Conservation (phyloP, 106 monocot species). For the Dioscorea dumetorum region DNA sequence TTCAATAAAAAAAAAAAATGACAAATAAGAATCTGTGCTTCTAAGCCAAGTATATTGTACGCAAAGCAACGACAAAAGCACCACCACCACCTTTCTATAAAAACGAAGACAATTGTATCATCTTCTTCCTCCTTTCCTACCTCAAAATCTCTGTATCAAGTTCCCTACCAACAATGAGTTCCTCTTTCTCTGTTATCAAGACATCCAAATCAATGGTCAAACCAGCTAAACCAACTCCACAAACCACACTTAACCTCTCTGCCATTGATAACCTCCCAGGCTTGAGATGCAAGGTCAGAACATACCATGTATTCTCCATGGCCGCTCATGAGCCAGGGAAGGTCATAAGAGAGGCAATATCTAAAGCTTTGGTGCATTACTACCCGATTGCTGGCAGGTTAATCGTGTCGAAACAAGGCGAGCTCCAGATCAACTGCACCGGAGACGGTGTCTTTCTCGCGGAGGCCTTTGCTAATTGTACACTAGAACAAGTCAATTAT, state of each 20-base stretch:
- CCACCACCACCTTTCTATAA: no score
- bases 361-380: slow-evolving; percentile 24
- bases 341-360: slow-evolving; percentile 20
- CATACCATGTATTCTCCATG: slow-evolving; percentile 26
- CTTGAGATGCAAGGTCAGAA: not conserved
- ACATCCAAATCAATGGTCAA: not conserved
- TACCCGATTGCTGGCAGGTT: slow-evolving; percentile 37
- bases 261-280: slow-evolving; percentile 2
- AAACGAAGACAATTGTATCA: no score
- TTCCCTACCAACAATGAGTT: not conserved
- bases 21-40: no score
- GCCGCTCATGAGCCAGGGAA: slow-evolving; percentile 9
- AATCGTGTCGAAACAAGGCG: slow-evolving; percentile 1
- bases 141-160: no score
- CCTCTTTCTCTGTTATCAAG: slow-evolving; percentile 1
- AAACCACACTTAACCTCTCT: slow-evolving; percentile 3
- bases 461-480: slow-evolving; percentile 16
- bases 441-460: slow-evolving; percentile 31
- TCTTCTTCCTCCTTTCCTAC: no score
- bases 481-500: slow-evolving; percentile 21
- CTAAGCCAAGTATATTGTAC: no score
- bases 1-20: no score
- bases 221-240: slow-evolving; percentile 4
- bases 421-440: slow-evolving; percentile 27
- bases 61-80: no score